Percentiles rank a stretch among this genome's conserved stretches.
phyloP scores from a whole-genome alignment of 2,329 filamentous ascomycete species.

The Paecilomyces dactylethromorphus region DNA sequence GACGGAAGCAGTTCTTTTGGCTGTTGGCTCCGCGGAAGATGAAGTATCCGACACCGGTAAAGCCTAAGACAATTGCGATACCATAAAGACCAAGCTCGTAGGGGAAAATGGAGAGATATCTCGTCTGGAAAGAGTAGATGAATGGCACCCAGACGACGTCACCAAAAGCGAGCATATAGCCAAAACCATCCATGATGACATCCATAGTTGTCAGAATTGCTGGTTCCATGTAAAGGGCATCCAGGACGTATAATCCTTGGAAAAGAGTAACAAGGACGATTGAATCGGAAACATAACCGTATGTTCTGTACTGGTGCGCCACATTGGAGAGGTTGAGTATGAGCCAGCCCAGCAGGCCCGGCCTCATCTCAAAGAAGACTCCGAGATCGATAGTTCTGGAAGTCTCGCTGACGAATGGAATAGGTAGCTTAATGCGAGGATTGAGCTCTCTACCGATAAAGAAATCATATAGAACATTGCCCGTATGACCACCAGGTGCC shows the following conservation, averaged over 20 bases:
- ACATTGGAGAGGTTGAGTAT: constrained; percentile 78
- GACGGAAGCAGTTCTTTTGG: constrained; percentile 92
- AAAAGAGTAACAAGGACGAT: constrained; percentile 72
- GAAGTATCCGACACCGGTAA: constrained; percentile 70
- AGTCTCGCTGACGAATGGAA: constrained; percentile 64
- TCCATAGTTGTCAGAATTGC: constrained; percentile 92
- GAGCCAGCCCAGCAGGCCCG: constrained; percentile 83
- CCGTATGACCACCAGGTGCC: constrained; percentile 71
- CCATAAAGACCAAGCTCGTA: constrained; percentile 66
- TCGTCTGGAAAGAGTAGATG: constrained; percentile 74
- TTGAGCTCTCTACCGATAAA: constrained; percentile 96
- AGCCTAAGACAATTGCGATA: constrained; percentile 56
- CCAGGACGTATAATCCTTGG: constrained; percentile 77
- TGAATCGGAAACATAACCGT: constrained; percentile 77
- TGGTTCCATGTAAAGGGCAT: constrained; percentile 79
- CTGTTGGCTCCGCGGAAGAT: constrained; percentile 93
- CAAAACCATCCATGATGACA: constrained; percentile 86
- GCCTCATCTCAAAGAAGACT: constrained; percentile 81
- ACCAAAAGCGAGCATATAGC: constrained; percentile 89
- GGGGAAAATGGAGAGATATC: constrained; percentile 79
- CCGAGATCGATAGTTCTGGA: constrained; percentile 75
- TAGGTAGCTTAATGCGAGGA: constrained; percentile 60
- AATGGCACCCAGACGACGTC: constrained; percentile 93
- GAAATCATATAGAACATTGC: constrained; percentile 89
- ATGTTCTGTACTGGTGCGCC: constrained; percentile 79